Percentiles rank a stretch among this genome's conserved stretches.
phyloP scores from a whole-genome alignment of 768 basidiomycete genomes.

The Calocybe indica region DNA sequence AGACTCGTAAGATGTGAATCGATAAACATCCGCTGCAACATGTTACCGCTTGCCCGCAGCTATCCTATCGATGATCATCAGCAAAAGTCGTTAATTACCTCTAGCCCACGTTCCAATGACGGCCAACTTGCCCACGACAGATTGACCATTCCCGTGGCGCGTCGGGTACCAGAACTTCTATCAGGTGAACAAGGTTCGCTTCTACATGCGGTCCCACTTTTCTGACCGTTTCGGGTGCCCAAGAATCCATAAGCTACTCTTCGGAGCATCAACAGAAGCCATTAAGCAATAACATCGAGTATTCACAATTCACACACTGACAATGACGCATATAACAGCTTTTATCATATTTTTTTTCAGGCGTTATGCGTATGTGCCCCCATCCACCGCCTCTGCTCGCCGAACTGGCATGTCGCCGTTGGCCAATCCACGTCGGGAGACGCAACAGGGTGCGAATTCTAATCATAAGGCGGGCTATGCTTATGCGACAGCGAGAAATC shows the following conservation, averaged over 20 bases:
- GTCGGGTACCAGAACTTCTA: conserved; percentile 41
- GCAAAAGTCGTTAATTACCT: conserved; percentile 28
- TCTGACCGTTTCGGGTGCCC: conserved; percentile 3
- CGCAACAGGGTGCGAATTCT: no score
- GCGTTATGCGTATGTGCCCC: conserved; percentile 60
- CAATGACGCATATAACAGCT: conserved; percentile 4
- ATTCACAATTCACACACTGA: neutral
- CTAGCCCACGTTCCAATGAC: conserved; percentile 55
- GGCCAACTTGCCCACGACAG: conserved; percentile 58
- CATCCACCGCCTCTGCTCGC: conserved; percentile 24
- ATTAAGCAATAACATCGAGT: conserved; percentile 13
- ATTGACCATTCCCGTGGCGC: conserved; percentile 61
- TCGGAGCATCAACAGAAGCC: no score
- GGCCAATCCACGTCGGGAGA: no score
- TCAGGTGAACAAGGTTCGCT: conserved; percentile 14
- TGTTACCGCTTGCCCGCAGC: conserved; percentile 11
- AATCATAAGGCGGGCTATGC: no score
- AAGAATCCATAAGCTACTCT: conserved; percentile 7
- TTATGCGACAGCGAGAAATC: no score
- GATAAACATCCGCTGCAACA: neutral
- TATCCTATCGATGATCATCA: conserved; percentile 11
- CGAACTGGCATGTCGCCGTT: no score
- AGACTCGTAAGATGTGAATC: conserved; percentile 30
- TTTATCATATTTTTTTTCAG: conserved; percentile 30
- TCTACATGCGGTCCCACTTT: no score